Percentiles rank a stretch among this genome's conserved stretches.
phyloP scores from a whole-genome alignment of 306 rosid species.

The Acmispon strigosus region DNA sequence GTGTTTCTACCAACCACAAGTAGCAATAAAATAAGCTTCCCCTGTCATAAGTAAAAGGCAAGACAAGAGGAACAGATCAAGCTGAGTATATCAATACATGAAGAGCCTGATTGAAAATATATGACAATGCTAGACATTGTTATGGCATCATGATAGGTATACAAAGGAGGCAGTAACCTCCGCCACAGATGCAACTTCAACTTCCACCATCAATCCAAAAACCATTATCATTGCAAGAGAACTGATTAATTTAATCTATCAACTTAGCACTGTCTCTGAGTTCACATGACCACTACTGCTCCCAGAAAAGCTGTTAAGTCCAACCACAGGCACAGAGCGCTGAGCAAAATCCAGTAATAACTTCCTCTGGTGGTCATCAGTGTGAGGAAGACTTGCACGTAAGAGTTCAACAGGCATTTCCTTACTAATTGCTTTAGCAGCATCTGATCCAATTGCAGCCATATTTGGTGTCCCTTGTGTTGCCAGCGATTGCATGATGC shows the following conservation, averaged over 20 bases:
- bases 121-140: constrained; percentile 31
- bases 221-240: constrained; percentile 13
- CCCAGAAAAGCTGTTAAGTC: constrained; percentile 32
- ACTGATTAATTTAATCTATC: constrained; percentile 11
- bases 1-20: constrained; percentile 35
- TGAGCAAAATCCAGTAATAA: constrained; percentile 43
- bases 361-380: constrained; percentile 41
- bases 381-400: constrained; percentile 58
- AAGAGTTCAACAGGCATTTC: constrained; percentile 59
- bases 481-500: constrained; percentile 34
- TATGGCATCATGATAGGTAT: constrained; percentile 16
- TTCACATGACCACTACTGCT: constrained; percentile 60
- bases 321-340: constrained; percentile 44
- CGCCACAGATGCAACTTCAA: constrained; percentile 18
- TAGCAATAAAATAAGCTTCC: constrained; percentile 59
- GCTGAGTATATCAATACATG: constrained; percentile 27
- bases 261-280: constrained; percentile 77
- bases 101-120: constrained; percentile 37
- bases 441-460: constrained; percentile 36
- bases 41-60: constrained; percentile 25
- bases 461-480: constrained; percentile 28
- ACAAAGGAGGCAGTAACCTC: constrained; percentile 21
- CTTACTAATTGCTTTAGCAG: constrained; percentile 30
- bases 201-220: constrained; percentile 19
- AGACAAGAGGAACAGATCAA: constrained; percentile 34